These are phyloP conservation scores for Coelastrella sp. DNA, from an alignment of 139 green algal genomes.

Conservation along the genomic window DNA sequence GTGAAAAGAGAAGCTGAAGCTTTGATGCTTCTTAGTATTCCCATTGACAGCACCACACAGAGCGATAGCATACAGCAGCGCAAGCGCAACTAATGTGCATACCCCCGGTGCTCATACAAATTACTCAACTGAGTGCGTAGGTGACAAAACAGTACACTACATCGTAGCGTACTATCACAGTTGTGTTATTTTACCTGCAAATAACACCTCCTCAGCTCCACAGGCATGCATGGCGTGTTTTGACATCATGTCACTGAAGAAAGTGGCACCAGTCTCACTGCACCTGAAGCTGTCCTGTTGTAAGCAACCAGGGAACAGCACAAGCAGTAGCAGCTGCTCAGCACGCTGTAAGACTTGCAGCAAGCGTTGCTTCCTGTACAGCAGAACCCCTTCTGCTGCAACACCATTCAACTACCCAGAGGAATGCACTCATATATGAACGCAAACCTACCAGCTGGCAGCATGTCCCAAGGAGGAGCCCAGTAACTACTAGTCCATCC, in stretches of 20 bases:
- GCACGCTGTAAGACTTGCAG: too few relatives aligned
- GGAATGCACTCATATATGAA: too few relatives aligned
- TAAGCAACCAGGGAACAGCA: background rate
- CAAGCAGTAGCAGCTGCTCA: background rate
- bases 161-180: background rate
- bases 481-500: too few relatives aligned
- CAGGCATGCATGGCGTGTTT: slow-evolving; percentile 60
- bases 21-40: background rate
- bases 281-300: slow-evolving; percentile 13
- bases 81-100: too few relatives aligned
- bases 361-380: too few relatives aligned
- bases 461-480: too few relatives aligned
- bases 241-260: slow-evolving; percentile 46
- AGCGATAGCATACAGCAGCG: background rate
- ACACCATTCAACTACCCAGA: too few relatives aligned
- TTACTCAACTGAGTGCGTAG: too few relatives aligned
- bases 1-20: background rate
- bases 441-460: too few relatives aligned
- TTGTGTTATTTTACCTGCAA: slow-evolving; percentile 39
- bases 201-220: slow-evolving; percentile 54
- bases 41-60: background rate
- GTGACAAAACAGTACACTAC: background rate
- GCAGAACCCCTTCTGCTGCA: too few relatives aligned
- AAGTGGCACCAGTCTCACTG: slow-evolving; percentile 55
- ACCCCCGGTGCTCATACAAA: too few relatives aligned